These are phyloP conservation scores for Lophium mytilinum DNA, from an alignment of 495 filamentous ascomycete genomes.

Conservation along the genomic window DNA sequence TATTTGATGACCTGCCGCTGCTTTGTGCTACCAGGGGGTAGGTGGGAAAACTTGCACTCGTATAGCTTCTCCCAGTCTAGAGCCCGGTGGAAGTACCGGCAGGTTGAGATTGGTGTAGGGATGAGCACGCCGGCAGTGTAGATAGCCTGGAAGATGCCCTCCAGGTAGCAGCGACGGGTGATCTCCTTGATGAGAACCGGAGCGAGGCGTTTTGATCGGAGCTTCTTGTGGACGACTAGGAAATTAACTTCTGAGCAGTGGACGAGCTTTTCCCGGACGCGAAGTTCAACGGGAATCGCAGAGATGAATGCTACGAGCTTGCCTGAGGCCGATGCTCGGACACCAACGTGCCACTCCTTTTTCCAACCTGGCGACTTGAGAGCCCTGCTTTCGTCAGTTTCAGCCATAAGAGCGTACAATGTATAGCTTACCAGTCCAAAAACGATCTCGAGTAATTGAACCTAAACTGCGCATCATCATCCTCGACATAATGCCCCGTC, in stretches of 20 bases:
- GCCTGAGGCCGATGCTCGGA: slow-evolving; percentile 65
- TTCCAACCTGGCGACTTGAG: slow-evolving; percentile 92
- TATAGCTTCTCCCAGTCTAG: slow-evolving; percentile 93
- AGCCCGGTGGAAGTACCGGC: slow-evolving; percentile 87
- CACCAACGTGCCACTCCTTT: slow-evolving; percentile 91
- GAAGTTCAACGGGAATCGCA: slow-evolving; percentile 74
- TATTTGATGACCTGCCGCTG: slow-evolving; percentile 72
- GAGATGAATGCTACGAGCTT: slow-evolving; percentile 93
- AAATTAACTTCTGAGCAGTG: slow-evolving; percentile 92
- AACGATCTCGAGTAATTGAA: slow-evolving; percentile 90
- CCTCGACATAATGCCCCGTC: slow-evolving; percentile 90
- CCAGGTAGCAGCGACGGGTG: slow-evolving; percentile 76
- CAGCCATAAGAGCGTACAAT: slow-evolving; percentile 2
- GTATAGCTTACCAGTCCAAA: slow-evolving; percentile 63
- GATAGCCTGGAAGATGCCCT: slow-evolving; percentile 83
- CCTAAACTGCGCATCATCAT: slow-evolving; percentile 91
- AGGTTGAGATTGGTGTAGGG: slow-evolving; percentile 83
- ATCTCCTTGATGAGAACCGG: slow-evolving; percentile 96
- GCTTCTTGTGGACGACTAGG: slow-evolving; percentile 95
- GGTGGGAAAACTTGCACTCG: slow-evolving; percentile 81
- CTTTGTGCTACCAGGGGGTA: slow-evolving; percentile 73
- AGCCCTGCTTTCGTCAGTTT: slow-evolving; percentile 51
- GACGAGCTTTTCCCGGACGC: slow-evolving; percentile 66
- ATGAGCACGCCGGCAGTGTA: slow-evolving; percentile 89
- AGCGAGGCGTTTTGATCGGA: slow-evolving; percentile 81